Evolutionary conservation across 306 rosid species (phyloP).

Genomic region (Quercus mongolica): DNA sequence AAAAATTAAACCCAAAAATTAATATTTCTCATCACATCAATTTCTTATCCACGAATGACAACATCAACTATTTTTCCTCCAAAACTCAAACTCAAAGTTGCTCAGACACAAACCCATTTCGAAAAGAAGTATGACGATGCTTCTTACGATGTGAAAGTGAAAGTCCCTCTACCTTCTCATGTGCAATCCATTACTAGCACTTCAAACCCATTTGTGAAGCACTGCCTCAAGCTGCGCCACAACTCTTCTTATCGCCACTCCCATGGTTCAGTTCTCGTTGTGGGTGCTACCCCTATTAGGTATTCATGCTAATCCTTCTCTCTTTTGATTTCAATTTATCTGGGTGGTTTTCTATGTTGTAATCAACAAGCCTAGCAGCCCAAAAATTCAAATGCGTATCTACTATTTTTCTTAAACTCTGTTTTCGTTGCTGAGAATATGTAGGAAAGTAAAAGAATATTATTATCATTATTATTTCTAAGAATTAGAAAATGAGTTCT

Average conservation of each 20-base stretch:
- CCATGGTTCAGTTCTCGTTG: constrained; percentile 63
- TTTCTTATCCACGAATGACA: not conserved
- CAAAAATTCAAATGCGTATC: not conserved
- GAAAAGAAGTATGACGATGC: not conserved
- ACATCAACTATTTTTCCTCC: constrained; percentile 28
- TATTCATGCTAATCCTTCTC: constrained; percentile 12
- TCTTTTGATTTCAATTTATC: not conserved
- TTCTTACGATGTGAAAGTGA: not conserved
- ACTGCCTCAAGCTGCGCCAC: constrained; percentile 77
- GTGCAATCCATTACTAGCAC: constrained; percentile 60
- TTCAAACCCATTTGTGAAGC: constrained; percentile 85
- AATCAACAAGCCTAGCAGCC: not conserved
- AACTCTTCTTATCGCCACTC: constrained; percentile 78
- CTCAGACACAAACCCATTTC: constrained; percentile 7
- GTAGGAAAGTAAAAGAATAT: not conserved
- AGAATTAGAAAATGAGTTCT: not conserved
- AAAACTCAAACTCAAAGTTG: constrained; percentile 19
- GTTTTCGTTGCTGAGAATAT: not conserved
- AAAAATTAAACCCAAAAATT: too few species aligned
- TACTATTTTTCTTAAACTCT: not conserved
- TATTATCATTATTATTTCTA: not conserved
- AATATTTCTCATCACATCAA: too few species aligned
- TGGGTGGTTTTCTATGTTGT: not conserved
- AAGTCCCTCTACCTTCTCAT: constrained; percentile 36
- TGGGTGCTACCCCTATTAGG: constrained; percentile 90